Percentiles rank a stretch among this genome's conserved stretches.
Evolutionary conservation across 1,139 yeast species (phyloP).

Genomic region (Zygosaccharomyces pseudobailii): DNA sequence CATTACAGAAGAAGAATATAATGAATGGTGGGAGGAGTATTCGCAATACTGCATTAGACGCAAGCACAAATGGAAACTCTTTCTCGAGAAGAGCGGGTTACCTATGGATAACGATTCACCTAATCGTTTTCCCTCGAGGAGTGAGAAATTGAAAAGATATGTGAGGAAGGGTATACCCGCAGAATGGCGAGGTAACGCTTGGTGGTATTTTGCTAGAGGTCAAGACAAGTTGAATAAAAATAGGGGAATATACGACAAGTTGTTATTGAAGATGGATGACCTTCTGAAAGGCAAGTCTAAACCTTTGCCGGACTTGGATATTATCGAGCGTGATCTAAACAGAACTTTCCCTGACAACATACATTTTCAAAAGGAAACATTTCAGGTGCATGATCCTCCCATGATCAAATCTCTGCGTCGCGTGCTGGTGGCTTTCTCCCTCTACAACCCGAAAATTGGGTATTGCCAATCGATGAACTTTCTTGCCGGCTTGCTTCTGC

Average conservation of each 20-base stretch:
- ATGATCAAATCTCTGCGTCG: slow-evolving; percentile 71
- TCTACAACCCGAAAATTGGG: slow-evolving; percentile 85
- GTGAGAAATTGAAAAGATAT: slow-evolving; percentile 76
- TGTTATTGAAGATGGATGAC: slow-evolving; percentile 42
- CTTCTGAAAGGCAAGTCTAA: slow-evolving; percentile 38
- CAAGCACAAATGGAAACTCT: slow-evolving; percentile 66
- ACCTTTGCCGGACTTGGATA: slow-evolving; percentile 59
- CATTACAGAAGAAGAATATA: slow-evolving; percentile 53
- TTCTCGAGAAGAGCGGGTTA: slow-evolving; percentile 69
- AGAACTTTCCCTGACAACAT: slow-evolving; percentile 93
- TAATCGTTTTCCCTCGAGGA: slow-evolving; percentile 70
- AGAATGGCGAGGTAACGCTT: slow-evolving; percentile 94
- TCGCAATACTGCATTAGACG: slow-evolving; percentile 58
- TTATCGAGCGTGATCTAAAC: slow-evolving; percentile 87
- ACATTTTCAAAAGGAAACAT: slow-evolving; percentile 50
- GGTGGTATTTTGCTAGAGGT: slow-evolving; percentile 97
- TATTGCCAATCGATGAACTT: slow-evolving; percentile 94
- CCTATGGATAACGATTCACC: slow-evolving; percentile 38
- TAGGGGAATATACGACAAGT: slow-evolving; percentile 65
- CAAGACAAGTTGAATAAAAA: slow-evolving; percentile 65
- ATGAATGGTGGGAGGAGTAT: slow-evolving; percentile 69
- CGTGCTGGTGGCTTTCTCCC: slow-evolving; percentile 78
- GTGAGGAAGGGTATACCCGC: slow-evolving; percentile 92
- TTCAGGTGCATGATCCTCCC: slow-evolving; percentile 47
- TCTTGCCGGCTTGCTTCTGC: slow-evolving; percentile 74